Base-by-base conservation (phyloP, 2,329 filamentous ascomycete genomes). In the Stemphylium lycopersici region DNA sequence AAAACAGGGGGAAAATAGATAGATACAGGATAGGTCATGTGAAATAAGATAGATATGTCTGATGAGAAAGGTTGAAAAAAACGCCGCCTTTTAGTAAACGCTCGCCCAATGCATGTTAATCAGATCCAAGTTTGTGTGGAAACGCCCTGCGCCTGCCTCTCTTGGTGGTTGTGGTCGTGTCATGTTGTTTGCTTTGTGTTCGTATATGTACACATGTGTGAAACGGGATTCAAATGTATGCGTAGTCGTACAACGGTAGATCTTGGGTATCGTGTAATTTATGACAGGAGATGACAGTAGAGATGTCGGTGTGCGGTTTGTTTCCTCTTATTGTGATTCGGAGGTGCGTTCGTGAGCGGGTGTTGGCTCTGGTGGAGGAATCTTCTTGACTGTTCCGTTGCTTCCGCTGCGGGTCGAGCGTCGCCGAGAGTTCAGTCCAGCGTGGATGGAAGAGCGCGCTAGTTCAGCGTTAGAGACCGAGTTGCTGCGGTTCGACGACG, bases 351-450 rank as follows among this genome's bases (percentile, higher is more conserved):
- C 49, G 11, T 58, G 47, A 13, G 52, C 58, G 22, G 58, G 46
- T 10, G 46, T 53, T 15, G 63, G 48, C 10, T 64, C 67, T 24
- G 63, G 59, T 43, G 70, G 66, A 26, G 71, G 69, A 12, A 80
- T 70, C 62, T 81, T 81, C 66, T 81, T 81, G 62, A 81, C 78
- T 6, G 80, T 81, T 29, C 79, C 78, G 58, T 78, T 80, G 63
- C 79, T 81, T 20, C 79, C 79, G 59, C 79, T 81, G 32, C 80
- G 73, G 10, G 71, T 74, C 33, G 77, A 75, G 73, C 78, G 64
- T 63, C 78, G 58, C 59, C 76, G 63, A 61, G 40, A 48, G 45
- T 50, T 63, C 31, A 65, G 68, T 15, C 66, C 64, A 42, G 62
- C 64, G 42, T 65, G 65, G 16, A 70, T 33, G 38, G 61, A 62